Base-by-base conservation (phyloP, 306 rosid genomes). In the Cucumis cinereus region DNA sequence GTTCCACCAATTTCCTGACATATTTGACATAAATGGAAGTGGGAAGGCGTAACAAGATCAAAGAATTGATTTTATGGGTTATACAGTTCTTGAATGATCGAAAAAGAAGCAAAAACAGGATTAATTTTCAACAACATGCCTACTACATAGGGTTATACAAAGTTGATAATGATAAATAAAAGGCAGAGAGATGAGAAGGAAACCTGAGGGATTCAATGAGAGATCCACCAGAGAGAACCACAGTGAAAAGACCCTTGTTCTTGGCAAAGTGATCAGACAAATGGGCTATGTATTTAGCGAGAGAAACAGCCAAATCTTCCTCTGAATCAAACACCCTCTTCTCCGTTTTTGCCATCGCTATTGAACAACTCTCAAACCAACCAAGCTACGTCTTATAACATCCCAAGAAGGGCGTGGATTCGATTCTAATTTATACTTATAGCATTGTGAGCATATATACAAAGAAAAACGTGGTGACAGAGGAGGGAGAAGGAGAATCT, bases 171-270 rank as follows among this genome's bases (percentile, higher is more conserved):
- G 35, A 30, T 30, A 30, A 30, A 30, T 30, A 45, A 45, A 57
- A 57, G 14, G 7, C 14, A 20, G 22, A 22, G 66, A 60, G 20
- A 60, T 4, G 26, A 2, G 10, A 54, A 54, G 12, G 59, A 2
- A 54, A 54, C 98, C 89, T 89, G 74, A 92, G 86, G 33, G 82
- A 76, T n/a, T 86, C 59, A 75, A 92, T 87, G 67, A 93, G 74
- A 45, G 91, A 87, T 3, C 93, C 93, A 24, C 89, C 88, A 54
- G 98, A 90, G 73, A 92, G 75, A 77, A 85, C 98, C 8, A 90
- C 81, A 8, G 93, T 70, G 80, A 90, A 92, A 30, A 69, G 59
- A 2, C 93, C 90, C 76, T 80, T 89, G 40, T 86, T 88, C 33
- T 70, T 74, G 19, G 70, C 69, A 77, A 86, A 90, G 78, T 88